Evolutionary conservation across 164 flowering plant species (phyloP), one percentile per base, ranked within the genome.

Genomic region (Magnolia officinalis): DNA sequence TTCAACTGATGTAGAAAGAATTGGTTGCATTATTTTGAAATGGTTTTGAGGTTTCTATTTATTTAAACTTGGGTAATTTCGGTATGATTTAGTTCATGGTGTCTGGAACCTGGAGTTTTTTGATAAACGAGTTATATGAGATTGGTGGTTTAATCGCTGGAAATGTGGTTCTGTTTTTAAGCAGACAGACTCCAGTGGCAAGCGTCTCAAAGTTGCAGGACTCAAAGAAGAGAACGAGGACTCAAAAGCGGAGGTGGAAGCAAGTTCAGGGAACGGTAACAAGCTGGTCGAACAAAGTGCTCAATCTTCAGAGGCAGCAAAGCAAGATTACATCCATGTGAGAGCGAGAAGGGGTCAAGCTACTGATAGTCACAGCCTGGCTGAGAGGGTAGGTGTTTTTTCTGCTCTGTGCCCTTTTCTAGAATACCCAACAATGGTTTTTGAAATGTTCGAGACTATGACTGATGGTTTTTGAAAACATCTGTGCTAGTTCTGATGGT

Each of bases 341-440:
- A 83, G 99, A 83, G 99, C 99, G 2, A 88, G 99, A 85, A 89
- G 98, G 82, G 98, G 98, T 29, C 99, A 96, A 89, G 99, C 99
- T 65, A 94, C 99, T 59, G 98, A 96, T 81, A 94, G 98, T 86
- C 99, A 96, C 85, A 96, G 99, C 83, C 83, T 93, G 70, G 98
- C 97, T 13, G 99, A 96, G 81, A 88, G 99, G 80, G 99, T 96
- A 90, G 87, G 78, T 67, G 13, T 45, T 66, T 65, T 21, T 14
- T 31, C 21, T 55, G 13, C 50, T 58, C 8, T 24, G 50, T 18
- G 24, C 71, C 8, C 37, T 29, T 31, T 68, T 31, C n/a, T 26
- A 16, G 49, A 68, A 68, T 16, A 68, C 68, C 26, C 29, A 65
- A 20, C 68, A 65, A 65, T 21, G 26, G 51, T 6, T 37, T 29